Base-by-base conservation (phyloP, 805 yeast species). In the Candida mattraensis region DNA sequence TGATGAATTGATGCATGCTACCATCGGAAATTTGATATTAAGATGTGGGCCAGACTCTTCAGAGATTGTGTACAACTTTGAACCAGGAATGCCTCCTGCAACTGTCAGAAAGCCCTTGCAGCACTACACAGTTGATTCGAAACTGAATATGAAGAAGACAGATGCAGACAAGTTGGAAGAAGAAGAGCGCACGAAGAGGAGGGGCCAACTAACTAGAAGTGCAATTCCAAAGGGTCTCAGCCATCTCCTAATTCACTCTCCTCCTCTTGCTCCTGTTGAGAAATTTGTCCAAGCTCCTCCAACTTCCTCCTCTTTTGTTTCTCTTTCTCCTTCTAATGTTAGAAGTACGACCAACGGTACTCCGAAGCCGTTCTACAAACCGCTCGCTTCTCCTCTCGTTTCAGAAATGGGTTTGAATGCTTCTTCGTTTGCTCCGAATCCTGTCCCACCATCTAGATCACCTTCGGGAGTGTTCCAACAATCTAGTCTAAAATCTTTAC, bases 21-120 rank as follows among this genome's bases (percentile, higher is more conserved):
- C 86, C 0, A 69, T 78, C 18, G 80, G 78, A 31, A 78, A 80
- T 47, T 58, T 79, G 47, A 74, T 76, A 37, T 75, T 78, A 38
- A 63, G 81, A 48, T 76, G 83, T 63, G 82, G 83, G 0, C 80
- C 81, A 1, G 78, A 76, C 53, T 72, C 82, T 3, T 66, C 78
- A 2, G 82, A 77, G 44, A 59, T 76, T 18, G 65, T 76, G n/a
- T 70, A 71, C 48, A 60, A 56, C 31, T 48, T 50, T 27, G 60
- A 61, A 23, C 67, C 68, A 7, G 81, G 80, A 13, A 71, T 77
- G 74, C 81, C 82, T 10, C 82, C 82, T 11, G 82, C 82, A 1
- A 61, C 72, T 13, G 69, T 69, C 9, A 65, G 83, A 46, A 67
- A 67, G 20, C 70, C 67, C 6, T 51, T 63, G 21, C 50, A 59